Percentiles rank a stretch among this genome's conserved stretches.
Conservation (phyloP, 208 protist species). For the Leishmania amazonensis region DNA sequence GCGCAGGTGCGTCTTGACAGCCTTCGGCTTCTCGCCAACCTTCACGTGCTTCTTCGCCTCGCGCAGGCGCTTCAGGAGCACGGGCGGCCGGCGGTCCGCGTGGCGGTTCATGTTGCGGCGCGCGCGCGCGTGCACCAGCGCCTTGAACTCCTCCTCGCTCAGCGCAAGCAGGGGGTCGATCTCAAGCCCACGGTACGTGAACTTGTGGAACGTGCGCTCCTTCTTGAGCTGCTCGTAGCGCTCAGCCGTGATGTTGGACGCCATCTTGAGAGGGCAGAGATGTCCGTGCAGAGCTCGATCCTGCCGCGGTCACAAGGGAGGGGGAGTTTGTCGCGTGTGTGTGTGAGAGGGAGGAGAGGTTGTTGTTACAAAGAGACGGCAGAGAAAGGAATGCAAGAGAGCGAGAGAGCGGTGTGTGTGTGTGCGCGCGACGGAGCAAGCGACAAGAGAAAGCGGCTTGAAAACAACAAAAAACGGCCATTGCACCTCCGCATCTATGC, state of each 20-base stretch:
- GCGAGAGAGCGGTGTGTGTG: background rate
- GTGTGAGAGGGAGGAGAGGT: background rate
- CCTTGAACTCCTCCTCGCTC: conserved; percentile 93
- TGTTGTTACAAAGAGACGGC: background rate
- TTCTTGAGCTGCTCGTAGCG: conserved; percentile 95
- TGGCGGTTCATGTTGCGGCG: conserved; percentile 95
- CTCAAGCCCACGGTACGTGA: conserved; percentile 96
- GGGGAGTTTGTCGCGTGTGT: background rate
- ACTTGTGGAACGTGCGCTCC: conserved; percentile 99
- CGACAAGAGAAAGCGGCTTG: background rate
- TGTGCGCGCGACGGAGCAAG: background rate
- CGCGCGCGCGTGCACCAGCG: conserved; percentile 93
- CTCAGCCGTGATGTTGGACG: conserved; percentile 82
- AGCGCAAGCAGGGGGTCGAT: conserved; percentile 96
- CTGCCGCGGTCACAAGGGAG: background rate
- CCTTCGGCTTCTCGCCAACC: conserved; percentile 97
- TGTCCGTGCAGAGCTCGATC: background rate
- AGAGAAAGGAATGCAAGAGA: too few relatives aligned
- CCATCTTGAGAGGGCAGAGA: conserved; percentile 31
- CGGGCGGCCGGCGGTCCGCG: conserved; percentile 89
- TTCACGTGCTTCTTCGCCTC: conserved; percentile 96
- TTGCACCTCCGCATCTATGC: too few relatives aligned
- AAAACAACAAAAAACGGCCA: background rate
- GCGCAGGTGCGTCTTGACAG: conserved; percentile 99
- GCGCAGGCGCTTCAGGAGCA: conserved; percentile 97